These are phyloP conservation scores for Centaurea solstitialis DNA, from an alignment of 129 eudicot genomes.

Conservation along the genomic window DNA sequence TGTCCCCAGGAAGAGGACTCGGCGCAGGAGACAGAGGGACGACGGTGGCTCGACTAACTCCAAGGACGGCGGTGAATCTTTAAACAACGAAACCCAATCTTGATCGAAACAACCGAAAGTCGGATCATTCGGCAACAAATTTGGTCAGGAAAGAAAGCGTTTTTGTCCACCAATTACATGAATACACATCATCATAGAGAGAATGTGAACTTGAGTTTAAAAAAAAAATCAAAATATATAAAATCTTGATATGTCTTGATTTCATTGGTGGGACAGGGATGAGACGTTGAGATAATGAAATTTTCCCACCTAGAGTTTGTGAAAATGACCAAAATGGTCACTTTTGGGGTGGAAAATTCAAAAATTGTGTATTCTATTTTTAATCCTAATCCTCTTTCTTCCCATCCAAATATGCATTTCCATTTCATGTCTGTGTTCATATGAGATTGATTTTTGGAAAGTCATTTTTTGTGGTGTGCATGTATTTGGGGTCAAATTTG, in stretches of 20 bases:
- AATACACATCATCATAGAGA: no score
- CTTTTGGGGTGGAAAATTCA: slow-evolving; percentile 1
- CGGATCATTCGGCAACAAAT: slow-evolving; percentile 19
- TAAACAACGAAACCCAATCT: background rate
- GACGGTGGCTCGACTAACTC: slow-evolving; percentile 35
- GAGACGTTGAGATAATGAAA: background rate
- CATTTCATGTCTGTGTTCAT: background rate
- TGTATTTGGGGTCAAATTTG: slow-evolving; percentile 11
- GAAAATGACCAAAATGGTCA: slow-evolving; percentile 8
- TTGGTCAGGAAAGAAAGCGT: background rate
- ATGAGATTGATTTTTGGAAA: slow-evolving; percentile 8
- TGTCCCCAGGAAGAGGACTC: slow-evolving; percentile 24
- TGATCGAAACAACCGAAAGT: slow-evolving; percentile 1
- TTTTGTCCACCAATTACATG: no score
- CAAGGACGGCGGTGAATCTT: slow-evolving; percentile 18
- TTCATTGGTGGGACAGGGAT: no score
- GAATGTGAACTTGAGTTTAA: no score
- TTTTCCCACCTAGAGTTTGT: background rate
- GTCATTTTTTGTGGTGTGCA: slow-evolving; percentile 1
- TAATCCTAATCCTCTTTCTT: background rate
- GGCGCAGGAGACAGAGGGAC: slow-evolving; percentile 27
- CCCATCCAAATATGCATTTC: slow-evolving; percentile 11
- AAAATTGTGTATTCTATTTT: no score
- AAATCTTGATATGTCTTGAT: no score
- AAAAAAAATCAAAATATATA: no score